phyloP scores from a whole-genome alignment of 495 filamentous ascomycete species.

The Xylaria nigripes region DNA sequence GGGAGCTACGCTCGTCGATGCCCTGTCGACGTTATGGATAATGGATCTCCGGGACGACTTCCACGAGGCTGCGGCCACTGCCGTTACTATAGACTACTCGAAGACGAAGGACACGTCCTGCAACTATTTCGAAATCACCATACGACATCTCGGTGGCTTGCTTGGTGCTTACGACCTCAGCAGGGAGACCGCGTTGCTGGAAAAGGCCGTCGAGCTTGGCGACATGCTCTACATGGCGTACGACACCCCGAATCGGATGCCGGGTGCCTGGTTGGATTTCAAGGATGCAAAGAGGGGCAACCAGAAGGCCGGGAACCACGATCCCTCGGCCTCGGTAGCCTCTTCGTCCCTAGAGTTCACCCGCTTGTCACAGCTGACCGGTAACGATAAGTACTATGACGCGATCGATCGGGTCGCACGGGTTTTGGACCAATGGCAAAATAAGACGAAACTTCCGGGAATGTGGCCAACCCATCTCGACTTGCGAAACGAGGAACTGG shows the following conservation, averaged over 20 bases:
- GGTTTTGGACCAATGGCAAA: constrained; percentile 59
- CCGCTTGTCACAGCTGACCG: constrained; percentile 73
- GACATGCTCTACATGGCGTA: constrained; percentile 81
- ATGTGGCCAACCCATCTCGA: constrained; percentile 37
- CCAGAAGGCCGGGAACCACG: constrained; percentile 28
- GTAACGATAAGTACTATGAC: constrained; percentile 77
- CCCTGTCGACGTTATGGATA: constrained; percentile 89
- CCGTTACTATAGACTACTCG: constrained; percentile 76
- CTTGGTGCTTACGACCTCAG: constrained; percentile 69
- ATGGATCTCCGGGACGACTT: constrained; percentile 91
- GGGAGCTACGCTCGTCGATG: constrained; percentile 88
- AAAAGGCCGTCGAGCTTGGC: constrained; percentile 74
- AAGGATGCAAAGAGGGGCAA: constrained; percentile 22
- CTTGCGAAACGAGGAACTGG: constrained; percentile 23
- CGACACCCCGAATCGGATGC: constrained; percentile 90
- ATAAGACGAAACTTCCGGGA: constrained; percentile 58
- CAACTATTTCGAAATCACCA: constrained; percentile 74
- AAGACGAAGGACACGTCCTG: constrained; percentile 49
- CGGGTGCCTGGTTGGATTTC: constrained; percentile 58
- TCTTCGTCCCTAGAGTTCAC: constrained; percentile 79
- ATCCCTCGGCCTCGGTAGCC: constrained; percentile 53
- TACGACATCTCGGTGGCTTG: constrained; percentile 71
- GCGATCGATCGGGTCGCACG: constrained; percentile 74
- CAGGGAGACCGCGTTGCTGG: constrained; percentile 57
- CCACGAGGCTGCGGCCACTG: constrained; percentile 68